Base-by-base conservation (phyloP, 495 filamentous ascomycete species). In the Tricharina praecox region DNA sequence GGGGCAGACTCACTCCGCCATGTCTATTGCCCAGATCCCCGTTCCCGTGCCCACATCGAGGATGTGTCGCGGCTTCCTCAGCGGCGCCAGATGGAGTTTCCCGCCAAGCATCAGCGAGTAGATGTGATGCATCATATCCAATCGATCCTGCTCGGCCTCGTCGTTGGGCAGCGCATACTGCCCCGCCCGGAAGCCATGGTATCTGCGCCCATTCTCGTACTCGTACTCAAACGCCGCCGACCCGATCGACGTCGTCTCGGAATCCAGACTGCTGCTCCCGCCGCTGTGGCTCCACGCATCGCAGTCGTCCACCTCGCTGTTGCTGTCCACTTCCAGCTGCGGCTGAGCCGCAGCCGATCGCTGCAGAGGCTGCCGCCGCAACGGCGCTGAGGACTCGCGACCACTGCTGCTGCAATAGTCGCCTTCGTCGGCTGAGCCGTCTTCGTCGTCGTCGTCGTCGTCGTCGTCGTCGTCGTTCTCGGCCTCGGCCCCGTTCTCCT, bases 151-250 rank as follows among this genome's bases (percentile, higher is more conserved):
- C 5, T 9, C 16, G 4, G 16, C 15, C 15, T 37, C 70, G 48
- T 76, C 72, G 51, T 75, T 75, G 4, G 73, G 74, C 35, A 77
- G 60, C 0, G 64, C 53, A 49, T 78, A 76, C 33, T 62, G 56
- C 10, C 74, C 71, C 34, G 67, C 62, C n/a, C 64, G 63, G 55
- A 67, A 75, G 23, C 60, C 61, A 36, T 75, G 70, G 50, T 75
- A 76, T 16, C 70, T 63, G 16, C 72, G 62, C 5, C 70, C 69
- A 58, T 74, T 68, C 42, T 53, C 43, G 23, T 53, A 56, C 26
- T 56, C 49, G 35, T 56, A 56, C 13, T 32, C 7, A 32, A 32
- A 32, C 13, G 13, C 13, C 28, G 28, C 13, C 7, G 28, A 32
- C 13, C 7, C 5, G 13, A 32, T 5, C 28, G 28, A 32, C 5